These are phyloP conservation scores for Aegilops sharonensis DNA, from an alignment of 176 grass and related monocot genomes.

Conservation along the genomic window DNA sequence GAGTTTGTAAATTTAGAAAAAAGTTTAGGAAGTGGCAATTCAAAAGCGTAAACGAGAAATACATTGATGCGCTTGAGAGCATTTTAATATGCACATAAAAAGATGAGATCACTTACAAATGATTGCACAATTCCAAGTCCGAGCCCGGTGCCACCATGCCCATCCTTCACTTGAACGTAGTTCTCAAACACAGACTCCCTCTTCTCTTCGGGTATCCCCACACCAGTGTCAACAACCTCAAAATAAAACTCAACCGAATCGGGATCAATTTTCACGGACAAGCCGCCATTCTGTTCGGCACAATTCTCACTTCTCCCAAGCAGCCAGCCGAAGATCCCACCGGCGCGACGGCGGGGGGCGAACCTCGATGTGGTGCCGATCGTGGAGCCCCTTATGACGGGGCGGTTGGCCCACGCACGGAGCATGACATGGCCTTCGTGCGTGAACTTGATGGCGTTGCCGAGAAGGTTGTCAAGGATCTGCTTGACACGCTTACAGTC, in stretches of 20 bases:
- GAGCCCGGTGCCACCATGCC: conserved; percentile 64
- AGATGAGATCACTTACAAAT: conserved; percentile 43
- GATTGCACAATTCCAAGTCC: conserved; percentile 93
- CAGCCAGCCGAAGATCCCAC: background rate
- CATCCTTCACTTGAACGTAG: conserved; percentile 74
- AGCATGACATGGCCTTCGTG: conserved; percentile 48
- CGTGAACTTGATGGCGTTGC: conserved; percentile 84
- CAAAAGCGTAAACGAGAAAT: no score
- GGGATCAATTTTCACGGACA: conserved; percentile 23
- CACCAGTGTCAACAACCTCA: conserved; percentile 70
- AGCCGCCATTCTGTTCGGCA: background rate
- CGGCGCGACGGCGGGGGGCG: background rate
- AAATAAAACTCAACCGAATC: conserved; percentile 58
- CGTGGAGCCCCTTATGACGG: background rate
- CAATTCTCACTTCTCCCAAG: background rate
- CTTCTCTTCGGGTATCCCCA: conserved; percentile 41
- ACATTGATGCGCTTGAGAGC: background rate
- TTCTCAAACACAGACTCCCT: conserved; percentile 74
- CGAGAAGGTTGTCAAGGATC: conserved; percentile 74
- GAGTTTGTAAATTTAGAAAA: no score
- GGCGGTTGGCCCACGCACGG: conserved; percentile 56
- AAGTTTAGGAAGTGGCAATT: no score
- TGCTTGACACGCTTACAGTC: conserved; percentile 50
- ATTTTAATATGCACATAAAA: background rate
- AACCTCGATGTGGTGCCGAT: conserved; percentile 24